Base-by-base conservation (phyloP, 2,329 filamentous ascomycete genomes). In the Emergomyces africanus region DNA sequence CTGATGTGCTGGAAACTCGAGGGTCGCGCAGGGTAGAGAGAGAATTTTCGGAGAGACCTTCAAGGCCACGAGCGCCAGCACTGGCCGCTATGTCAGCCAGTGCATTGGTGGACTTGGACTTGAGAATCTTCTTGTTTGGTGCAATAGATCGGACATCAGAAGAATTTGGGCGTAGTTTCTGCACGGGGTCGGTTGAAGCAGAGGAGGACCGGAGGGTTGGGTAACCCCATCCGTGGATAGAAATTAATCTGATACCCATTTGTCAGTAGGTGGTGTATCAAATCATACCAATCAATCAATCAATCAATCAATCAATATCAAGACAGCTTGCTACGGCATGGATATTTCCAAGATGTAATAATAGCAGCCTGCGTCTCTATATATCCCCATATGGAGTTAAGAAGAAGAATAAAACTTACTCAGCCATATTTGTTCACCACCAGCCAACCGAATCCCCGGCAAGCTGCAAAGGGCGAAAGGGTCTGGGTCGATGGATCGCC, bases 21-120 rank as follows among this genome's bases (percentile, higher is more conserved):
- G 75, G 75, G 59, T 78, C 75, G 62, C 72, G 69, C 68, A 80
- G 69, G 63, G 78, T 76, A 63, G 73, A 71, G 69, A 81, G 75
- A 64, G 72, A 70, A 67, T 69, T 66, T 67, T 70, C 73, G 41
- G 71, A 64, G 37, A 71, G 68, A 14, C 66, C 67, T 49, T 69
- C 69, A 44, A 68, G 65, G 42, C 63, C 66, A 28, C 64, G 63
- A 14, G 60, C 55, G 14, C 64, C 63, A 28, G 70, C 66, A 23
- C 66, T 63, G 49, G 70, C 65, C 15, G 70, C 65, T 61, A 71
- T 71, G 41, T 70, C 69, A 20, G 69, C 65, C 8, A 78, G 67
- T 37, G 74, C 72, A 59, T 72, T 77, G 23, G 72, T 73, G 1
- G 76, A 78, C 57, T 74, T 75, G 61, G 75, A 72, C 65, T 75